Evolutionary conservation across 345 rosid genomes (phyloP).

Genomic region (Chamaenerion angustifolium): DNA sequence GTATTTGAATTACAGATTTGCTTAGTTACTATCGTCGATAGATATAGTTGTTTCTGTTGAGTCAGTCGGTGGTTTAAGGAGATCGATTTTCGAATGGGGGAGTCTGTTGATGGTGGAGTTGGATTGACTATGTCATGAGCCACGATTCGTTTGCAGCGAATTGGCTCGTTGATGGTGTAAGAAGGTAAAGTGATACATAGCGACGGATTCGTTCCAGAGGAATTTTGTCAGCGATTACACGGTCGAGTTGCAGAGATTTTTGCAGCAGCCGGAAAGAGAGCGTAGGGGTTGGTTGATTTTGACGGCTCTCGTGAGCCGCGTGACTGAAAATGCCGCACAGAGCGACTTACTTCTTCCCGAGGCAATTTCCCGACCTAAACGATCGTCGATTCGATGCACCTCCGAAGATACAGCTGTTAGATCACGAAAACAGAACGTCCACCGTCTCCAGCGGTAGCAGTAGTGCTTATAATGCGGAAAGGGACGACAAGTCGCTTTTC

Average conservation of each 20-base stretch:
- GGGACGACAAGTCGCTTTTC: slow-evolving; percentile 19
- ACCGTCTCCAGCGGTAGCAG: background rate
- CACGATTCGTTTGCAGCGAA: too few relatives aligned
- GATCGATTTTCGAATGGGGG: too few relatives aligned
- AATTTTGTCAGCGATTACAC: background rate
- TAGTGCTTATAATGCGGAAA: slow-evolving; percentile 13
- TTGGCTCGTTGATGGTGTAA: too few relatives aligned
- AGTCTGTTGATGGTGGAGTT: too few relatives aligned
- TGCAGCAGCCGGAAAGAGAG: slow-evolving; percentile 1
- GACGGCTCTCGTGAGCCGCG: slow-evolving; percentile 6
- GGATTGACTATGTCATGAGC: too few relatives aligned
- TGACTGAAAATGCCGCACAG: slow-evolving; percentile 68
- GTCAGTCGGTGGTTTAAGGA: too few relatives aligned
- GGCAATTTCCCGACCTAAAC: slow-evolving; percentile 74
- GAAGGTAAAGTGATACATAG: too few relatives aligned
- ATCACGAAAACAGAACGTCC: slow-evolving; percentile 38
- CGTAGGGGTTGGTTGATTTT: background rate
- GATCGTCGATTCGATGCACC: slow-evolving; percentile 28
- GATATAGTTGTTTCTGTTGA: too few relatives aligned
- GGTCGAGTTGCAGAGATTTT: background rate
- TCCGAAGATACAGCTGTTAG: slow-evolving; percentile 19
- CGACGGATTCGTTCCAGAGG: background rate
- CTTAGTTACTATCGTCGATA: too few relatives aligned
- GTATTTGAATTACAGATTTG: too few relatives aligned
- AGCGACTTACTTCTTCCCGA: slow-evolving; percentile 90